Evolutionary conservation across 108 stramenopile species (phyloP), one percentile per base, ranked within the genome.

Genomic region (Cylindrotheca closterium): DNA sequence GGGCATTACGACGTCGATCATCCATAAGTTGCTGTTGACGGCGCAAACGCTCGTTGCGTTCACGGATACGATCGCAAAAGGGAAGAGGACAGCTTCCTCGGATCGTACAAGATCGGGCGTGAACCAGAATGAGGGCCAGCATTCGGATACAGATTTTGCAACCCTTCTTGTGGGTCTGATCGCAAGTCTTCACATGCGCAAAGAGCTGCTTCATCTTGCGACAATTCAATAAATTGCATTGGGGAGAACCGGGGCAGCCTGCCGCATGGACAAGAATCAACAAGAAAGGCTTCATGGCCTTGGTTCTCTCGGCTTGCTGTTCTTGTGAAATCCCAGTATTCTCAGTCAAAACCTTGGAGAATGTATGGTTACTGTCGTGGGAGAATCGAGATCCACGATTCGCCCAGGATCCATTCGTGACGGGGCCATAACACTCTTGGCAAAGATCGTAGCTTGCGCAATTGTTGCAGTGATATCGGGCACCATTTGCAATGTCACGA

Each of bases 61-160:
- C 88, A 30, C 82, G 78, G 31, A 88, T 83, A 8, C 74, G 77
- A 47, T 85, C 75, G 63, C 96, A 96, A 53, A 84, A 88, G 0
- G 94, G 95, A 22, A 98, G 78, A 19, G 80, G 56, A 67, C 97
- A 98, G 30, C 28, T 28, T 32, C 71, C 72, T 3, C 78, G 59
- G 29, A 75, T 63, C 50, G 45, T 30, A 68, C 96, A 97, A 46
- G 85, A 67, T 29, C 92, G 70, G 22, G 96, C 91, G 67, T 98
- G 97, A 21, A 94, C 77, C 19, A 83, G 71, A 69, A 95, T 67
- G 10, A 97, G 78, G 24, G 84, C 81, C 47, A 86, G 84, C 21
- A 96, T 73, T 15, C 95, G 90, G 49, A 67, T 60, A 66, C 97
- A 97, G 4, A 86, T 77, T 30, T 82, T 79, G 77, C 78, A 97